phyloP scores from a whole-genome alignment of 495 filamentous ascomycete genomes.

The Penicillium ochrochloron region DNA sequence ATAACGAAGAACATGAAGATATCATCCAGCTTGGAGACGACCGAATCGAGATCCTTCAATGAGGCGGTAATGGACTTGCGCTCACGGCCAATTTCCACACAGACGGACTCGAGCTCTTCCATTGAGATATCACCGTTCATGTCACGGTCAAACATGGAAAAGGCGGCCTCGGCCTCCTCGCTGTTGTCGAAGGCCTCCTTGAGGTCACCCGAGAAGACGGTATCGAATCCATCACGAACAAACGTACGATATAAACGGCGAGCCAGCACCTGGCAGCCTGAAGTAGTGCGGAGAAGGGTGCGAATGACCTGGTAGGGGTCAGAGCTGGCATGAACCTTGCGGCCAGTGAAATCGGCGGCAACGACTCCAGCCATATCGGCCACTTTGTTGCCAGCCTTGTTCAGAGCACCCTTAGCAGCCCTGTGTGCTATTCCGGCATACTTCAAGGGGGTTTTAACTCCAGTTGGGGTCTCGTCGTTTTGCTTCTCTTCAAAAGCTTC shows the following conservation, averaged over 20 bases:
- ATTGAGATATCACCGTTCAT: slow-evolving; percentile 97
- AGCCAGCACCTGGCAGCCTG: slow-evolving; percentile 83
- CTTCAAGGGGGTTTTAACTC: slow-evolving; percentile 72
- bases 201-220: slow-evolving; percentile 75
- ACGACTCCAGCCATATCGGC: slow-evolving; percentile 88
- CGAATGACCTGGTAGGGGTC: slow-evolving; percentile 85
- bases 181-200: slow-evolving; percentile 78
- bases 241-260: slow-evolving; percentile 93
- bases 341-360: slow-evolving; percentile 94
- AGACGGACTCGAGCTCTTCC: slow-evolving; percentile 91
- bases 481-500: slow-evolving; percentile 67
- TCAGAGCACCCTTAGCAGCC: slow-evolving; percentile 72
- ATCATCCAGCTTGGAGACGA: slow-evolving; percentile 87
- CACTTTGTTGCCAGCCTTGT: slow-evolving; percentile 80
- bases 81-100: slow-evolving; percentile 92
- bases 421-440: slow-evolving; percentile 67
- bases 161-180: slow-evolving; percentile 91
- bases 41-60: slow-evolving; percentile 92
- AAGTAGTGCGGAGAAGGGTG: slow-evolving; percentile 71
- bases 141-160: slow-evolving; percentile 93
- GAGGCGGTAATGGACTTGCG: slow-evolving; percentile 94
- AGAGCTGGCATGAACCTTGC: slow-evolving; percentile 68
- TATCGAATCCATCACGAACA: slow-evolving; percentile 72
- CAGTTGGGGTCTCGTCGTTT: slow-evolving; percentile 46
- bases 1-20: slow-evolving; percentile 86